These are phyloP conservation scores for Aspergillus conjunctus DNA, from an alignment of 495 filamentous ascomycete species.

Conservation along the genomic window DNA sequence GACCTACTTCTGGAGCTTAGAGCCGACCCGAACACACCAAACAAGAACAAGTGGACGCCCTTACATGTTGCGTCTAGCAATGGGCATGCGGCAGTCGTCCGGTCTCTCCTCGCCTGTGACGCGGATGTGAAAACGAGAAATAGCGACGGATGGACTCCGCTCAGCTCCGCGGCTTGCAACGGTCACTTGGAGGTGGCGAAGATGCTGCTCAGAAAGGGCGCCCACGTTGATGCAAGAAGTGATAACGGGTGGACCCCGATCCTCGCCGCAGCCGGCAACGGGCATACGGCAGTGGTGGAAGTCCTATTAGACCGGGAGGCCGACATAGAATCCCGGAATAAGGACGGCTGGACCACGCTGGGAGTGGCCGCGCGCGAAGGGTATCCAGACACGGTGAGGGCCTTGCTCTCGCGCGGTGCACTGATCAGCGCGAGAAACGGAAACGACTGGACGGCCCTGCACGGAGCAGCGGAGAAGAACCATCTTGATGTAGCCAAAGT, in stretches of 20 bases:
- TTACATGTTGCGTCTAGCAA: conserved; percentile 20
- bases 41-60: conserved; percentile 19
- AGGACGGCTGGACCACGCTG: conserved; percentile 1
- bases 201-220: conserved; percentile 9
- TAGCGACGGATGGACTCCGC: conserved; percentile 11
- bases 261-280: conserved; percentile 3
- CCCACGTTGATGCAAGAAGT: neutral
- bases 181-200: conserved; percentile 21
- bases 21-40: conserved; percentile 5
- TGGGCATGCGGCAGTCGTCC: conserved; percentile 10
- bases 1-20: conserved; percentile 13
- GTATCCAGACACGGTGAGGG: neutral
- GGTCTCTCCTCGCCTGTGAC: conserved; percentile 12
- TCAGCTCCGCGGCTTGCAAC: conserved; percentile 23
- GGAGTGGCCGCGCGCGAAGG: neutral
- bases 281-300: conserved; percentile 18
- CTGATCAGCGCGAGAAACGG: neutral
- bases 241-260: neutral
- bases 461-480: conserved; percentile 5
- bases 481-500: conserved; percentile 3
- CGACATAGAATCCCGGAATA: conserved; percentile 9
- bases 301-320: conserved; percentile 15
- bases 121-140: conserved; percentile 11
- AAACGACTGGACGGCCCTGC: conserved; percentile 2
- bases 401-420: neutral